These are phyloP conservation scores for Lipomyces orientalis DNA, from an alignment of 805 yeast genomes.

Conservation along the genomic window DNA sequence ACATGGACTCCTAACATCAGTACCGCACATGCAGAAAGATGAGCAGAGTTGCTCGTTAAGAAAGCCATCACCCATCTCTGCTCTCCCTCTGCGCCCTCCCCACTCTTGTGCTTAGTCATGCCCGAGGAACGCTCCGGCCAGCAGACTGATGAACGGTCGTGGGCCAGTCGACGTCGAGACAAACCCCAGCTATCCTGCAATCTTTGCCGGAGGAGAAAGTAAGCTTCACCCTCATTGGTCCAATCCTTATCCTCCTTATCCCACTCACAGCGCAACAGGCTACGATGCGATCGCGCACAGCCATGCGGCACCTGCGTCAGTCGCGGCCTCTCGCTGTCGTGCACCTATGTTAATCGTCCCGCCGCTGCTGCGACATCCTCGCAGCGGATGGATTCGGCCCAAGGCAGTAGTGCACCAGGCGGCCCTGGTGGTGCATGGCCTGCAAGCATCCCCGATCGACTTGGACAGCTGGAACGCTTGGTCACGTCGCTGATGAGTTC, in stretches of 20 bases:
- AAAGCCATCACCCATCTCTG: too few species aligned
- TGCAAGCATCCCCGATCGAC: constrained; percentile 40
- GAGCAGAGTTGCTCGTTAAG: too few species aligned
- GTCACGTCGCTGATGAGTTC: constrained; percentile 11
- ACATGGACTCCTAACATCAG: too few species aligned
- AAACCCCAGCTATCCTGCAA: constrained; percentile 42
- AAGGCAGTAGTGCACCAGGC: neutral
- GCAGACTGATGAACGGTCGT: too few species aligned
- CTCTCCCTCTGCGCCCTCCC: too few species aligned
- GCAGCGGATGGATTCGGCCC: constrained; percentile 17
- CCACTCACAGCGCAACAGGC: too few species aligned
- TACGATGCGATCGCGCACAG: constrained; percentile 45
- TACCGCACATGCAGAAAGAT: too few species aligned
- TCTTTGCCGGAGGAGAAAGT: constrained; percentile 45
- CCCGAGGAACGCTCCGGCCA: too few species aligned
- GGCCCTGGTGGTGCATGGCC: constrained; percentile 6
- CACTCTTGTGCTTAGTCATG: too few species aligned
- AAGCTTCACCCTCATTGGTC: neutral
- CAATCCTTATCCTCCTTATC: too few species aligned
- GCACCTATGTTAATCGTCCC: constrained; percentile 15
- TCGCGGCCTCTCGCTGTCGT: constrained; percentile 38
- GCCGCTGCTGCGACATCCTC: too few species aligned
- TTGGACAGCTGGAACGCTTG: constrained; percentile 42
- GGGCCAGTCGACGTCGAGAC: constrained; percentile 8
- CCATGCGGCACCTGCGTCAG: constrained; percentile 45